A percentile compares a stretch with the other conserved stretches of the same genome.
phyloP scores from a whole-genome alignment of 306 rosid genomes.

The Spatholobus suberectus region DNA sequence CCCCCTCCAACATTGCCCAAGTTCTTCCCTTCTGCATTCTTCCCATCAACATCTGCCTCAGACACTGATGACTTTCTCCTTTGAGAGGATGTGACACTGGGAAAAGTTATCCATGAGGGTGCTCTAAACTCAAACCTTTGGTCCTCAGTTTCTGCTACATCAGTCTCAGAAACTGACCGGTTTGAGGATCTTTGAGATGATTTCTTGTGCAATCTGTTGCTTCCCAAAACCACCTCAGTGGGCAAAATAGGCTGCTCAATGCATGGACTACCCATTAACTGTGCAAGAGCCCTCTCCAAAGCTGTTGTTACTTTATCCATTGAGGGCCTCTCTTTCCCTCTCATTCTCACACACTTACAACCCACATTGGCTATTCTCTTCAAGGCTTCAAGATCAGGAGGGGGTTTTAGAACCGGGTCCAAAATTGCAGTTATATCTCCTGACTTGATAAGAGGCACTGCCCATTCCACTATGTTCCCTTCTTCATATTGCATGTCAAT shows the following conservation, averaged over 20 bases:
- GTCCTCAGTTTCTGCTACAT: slow-evolving; percentile 78
- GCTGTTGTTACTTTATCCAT: slow-evolving; percentile 98
- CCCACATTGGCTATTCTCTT: slow-evolving; percentile 94
- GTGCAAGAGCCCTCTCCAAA: slow-evolving; percentile 83
- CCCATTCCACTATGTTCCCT: slow-evolving; percentile 96
- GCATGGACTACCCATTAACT: slow-evolving; percentile 91
- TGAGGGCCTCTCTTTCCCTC: slow-evolving; percentile 96
- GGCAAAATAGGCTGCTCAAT: slow-evolving; percentile 95
- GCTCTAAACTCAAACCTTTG: slow-evolving; percentile 88
- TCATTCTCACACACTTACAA: slow-evolving; percentile 92
- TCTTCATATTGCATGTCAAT: slow-evolving; percentile 92
- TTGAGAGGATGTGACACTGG: slow-evolving; percentile 96
- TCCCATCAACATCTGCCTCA: slow-evolving; percentile 83
- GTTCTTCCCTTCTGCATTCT: slow-evolving; percentile 66
- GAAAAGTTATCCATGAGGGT: slow-evolving; percentile 96
- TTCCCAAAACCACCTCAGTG: slow-evolving; percentile 91
- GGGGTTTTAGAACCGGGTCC: slow-evolving; percentile 76
- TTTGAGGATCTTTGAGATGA: slow-evolving; percentile 87
- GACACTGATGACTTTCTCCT: slow-evolving; percentile 91
- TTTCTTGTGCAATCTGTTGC: slow-evolving; percentile 88
- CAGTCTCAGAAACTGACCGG: slow-evolving; percentile 77
- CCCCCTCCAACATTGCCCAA: slow-evolving; percentile 50
- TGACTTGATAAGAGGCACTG: slow-evolving; percentile 81
- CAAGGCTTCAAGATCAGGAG: slow-evolving; percentile 80
- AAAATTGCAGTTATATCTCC: slow-evolving; percentile 64